These are phyloP conservation scores for Backusella mclennaniae DNA, from an alignment of 192 early-diverging fungal genomes.

Conservation along the genomic window DNA sequence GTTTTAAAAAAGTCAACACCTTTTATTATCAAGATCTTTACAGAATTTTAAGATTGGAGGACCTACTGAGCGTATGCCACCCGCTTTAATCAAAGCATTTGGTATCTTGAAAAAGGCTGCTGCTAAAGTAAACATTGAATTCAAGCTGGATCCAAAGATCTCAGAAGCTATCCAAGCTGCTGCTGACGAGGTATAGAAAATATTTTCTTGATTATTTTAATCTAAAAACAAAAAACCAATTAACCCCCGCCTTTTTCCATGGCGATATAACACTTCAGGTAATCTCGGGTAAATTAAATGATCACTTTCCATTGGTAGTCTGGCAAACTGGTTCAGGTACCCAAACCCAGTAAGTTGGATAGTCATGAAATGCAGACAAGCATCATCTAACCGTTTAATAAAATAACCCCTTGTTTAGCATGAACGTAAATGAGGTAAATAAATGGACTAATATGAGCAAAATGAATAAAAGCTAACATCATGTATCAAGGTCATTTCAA, in stretches of 20 bases:
- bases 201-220: no score
- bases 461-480: not conserved
- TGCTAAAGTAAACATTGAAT: conserved; percentile 87
- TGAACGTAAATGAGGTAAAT: conserved; percentile 85
- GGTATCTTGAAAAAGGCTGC: conserved; percentile 92
- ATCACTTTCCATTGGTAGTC: conserved; percentile 95
- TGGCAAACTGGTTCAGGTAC: conserved; percentile 95
- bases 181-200: conserved; percentile 65
- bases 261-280: conserved; percentile 48
- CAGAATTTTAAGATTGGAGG: conserved; percentile 98
- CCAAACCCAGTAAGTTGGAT: conserved; percentile 60
- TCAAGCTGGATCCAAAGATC: conserved; percentile 73
- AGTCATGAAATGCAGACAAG: not conserved
- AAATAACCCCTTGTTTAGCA: conserved; percentile 52
- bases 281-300: conserved; percentile 84
- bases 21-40: conserved; percentile 57
- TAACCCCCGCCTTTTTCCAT: not conserved
- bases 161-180: conserved; percentile 91
- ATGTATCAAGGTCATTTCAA: conserved; percentile 77
- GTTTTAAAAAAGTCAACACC: not conserved
- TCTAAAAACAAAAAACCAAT: not conserved
- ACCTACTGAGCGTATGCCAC: conserved; percentile 87
- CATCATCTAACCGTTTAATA: not conserved
- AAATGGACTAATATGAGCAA: not conserved
- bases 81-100: conserved; percentile 90